phyloP scores from a whole-genome alignment of 768 basidiomycete species.

The Amyloporia xantha region DNA sequence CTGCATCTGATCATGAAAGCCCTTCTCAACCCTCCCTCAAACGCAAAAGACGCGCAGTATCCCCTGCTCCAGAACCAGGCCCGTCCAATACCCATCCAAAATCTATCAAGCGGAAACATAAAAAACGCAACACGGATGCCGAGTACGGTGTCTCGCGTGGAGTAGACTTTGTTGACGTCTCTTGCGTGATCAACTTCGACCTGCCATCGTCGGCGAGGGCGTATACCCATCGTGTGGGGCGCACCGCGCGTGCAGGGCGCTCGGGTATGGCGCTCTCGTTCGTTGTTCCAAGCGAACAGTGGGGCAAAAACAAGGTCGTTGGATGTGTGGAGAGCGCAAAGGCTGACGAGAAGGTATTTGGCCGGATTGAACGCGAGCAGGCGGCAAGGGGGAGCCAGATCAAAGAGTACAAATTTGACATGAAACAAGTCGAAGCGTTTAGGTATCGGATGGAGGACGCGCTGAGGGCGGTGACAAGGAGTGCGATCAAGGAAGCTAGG shows the following conservation, averaged over 20 bases:
- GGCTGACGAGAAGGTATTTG: slow-evolving; percentile 72
- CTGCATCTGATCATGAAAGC: slow-evolving; percentile 18
- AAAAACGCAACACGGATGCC: slow-evolving; percentile 42
- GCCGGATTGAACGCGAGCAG: slow-evolving; percentile 72
- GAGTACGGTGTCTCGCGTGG: slow-evolving; percentile 95
- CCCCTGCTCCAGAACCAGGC: slow-evolving; percentile 27
- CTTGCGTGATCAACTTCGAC: slow-evolving; percentile 98
- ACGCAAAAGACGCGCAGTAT: slow-evolving; percentile 46
- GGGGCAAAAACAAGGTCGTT: slow-evolving; percentile 72
- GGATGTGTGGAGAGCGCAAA: slow-evolving; percentile 62
- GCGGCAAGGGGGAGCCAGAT: slow-evolving; percentile 48
- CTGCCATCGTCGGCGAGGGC: slow-evolving; percentile 81
- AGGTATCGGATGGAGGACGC: slow-evolving; percentile 98
- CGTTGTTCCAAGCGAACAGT: slow-evolving; percentile 62
- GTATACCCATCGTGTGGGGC: slow-evolving; percentile 93
- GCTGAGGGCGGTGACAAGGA: slow-evolving; percentile 78
- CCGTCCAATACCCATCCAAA: slow-evolving; percentile 27
- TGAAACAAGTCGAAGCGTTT: slow-evolving; percentile 95
- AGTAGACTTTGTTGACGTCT: slow-evolving; percentile 93
- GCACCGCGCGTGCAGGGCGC: slow-evolving; percentile 93
- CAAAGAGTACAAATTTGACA: slow-evolving; percentile 91
- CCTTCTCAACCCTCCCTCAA: slow-evolving; percentile 33
- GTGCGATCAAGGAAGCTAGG: slow-evolving; percentile 82
- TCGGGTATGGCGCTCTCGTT: slow-evolving; percentile 90
- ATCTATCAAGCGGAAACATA: slow-evolving; percentile 44